Percentiles rank a stretch among this genome's conserved stretches.
Conservation (phyloP, 306 rosid genomes). For the Heteromeles arbutifolia region DNA sequence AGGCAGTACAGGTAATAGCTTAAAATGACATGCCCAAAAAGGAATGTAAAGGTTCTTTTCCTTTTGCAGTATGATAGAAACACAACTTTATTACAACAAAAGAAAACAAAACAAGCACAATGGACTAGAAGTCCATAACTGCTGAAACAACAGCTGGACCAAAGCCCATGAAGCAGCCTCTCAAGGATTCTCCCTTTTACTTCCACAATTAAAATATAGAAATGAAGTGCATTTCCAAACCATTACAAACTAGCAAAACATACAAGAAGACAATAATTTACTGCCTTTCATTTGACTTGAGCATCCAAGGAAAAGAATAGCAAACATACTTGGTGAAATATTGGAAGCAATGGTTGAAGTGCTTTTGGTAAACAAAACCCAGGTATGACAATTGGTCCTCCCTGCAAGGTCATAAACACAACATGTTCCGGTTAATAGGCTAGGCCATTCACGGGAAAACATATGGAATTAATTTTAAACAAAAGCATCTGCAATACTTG, state of each 20-base stretch:
- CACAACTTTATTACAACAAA: neutral
- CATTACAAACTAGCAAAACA: neutral
- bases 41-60: neutral
- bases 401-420: conserved; percentile 48
- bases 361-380: conserved; percentile 95
- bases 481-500: neutral
- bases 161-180: neutral
- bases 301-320: conserved; percentile 5
- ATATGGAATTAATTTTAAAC: neutral
- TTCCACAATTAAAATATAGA: neutral
- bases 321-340: conserved; percentile 76
- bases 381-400: conserved; percentile 85
- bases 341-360: conserved; percentile 89
- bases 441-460: neutral
- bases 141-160: neutral
- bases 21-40: conserved; percentile 1
- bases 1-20: conserved; percentile 4
- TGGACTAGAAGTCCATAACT: neutral
- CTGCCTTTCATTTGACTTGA: neutral
- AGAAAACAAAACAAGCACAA: neutral
- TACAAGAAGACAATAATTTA: neutral
- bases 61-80: neutral
- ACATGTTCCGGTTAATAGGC: neutral
- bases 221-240: neutral
- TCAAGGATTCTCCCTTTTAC: neutral